These are phyloP conservation scores for Thalassiosira exigua DNA, from an alignment of 352 stramenopile species.

Conservation along the genomic window DNA sequence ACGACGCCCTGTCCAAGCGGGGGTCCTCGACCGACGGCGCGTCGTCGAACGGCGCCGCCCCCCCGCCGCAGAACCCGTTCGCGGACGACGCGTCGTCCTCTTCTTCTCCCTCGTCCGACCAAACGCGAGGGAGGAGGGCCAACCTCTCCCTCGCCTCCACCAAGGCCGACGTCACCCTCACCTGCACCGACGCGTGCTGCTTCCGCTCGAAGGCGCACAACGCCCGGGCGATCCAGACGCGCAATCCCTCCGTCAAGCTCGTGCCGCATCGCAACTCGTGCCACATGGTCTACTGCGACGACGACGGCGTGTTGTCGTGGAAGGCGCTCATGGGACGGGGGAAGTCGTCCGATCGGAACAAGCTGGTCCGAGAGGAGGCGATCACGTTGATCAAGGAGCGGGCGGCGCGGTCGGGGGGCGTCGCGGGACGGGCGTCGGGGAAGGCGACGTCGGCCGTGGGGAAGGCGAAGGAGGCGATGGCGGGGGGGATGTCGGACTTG, in stretches of 20 bases:
- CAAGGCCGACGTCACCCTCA: conserved; percentile 48
- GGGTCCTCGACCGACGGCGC: not conserved
- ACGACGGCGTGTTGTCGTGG: conserved; percentile 41
- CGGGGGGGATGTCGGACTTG: conserved; percentile 14
- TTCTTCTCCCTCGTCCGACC: not conserved
- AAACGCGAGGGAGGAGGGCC: not conserved
- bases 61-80: not conserved
- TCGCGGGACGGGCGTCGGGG: conserved; percentile 27
- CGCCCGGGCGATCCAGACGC: conserved; percentile 52
- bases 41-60: not conserved
- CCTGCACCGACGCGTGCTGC: conserved; percentile 41
- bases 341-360: conserved; percentile 29
- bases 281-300: conserved; percentile 53
- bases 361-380: conserved; percentile 32
- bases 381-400: conserved; percentile 42
- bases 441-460: conserved; percentile 4
- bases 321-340: conserved; percentile 44
- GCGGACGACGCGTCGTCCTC: not conserved
- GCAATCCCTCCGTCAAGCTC: conserved; percentile 40
- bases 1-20: conserved; percentile 14
- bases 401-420: not conserved
- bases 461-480: conserved; percentile 26
- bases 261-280: conserved; percentile 43
- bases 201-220: conserved; percentile 43
- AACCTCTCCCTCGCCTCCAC: conserved; percentile 38